Conservation (phyloP, 768 basidiomycete genomes). For the Tulasnella sp. region DNA sequence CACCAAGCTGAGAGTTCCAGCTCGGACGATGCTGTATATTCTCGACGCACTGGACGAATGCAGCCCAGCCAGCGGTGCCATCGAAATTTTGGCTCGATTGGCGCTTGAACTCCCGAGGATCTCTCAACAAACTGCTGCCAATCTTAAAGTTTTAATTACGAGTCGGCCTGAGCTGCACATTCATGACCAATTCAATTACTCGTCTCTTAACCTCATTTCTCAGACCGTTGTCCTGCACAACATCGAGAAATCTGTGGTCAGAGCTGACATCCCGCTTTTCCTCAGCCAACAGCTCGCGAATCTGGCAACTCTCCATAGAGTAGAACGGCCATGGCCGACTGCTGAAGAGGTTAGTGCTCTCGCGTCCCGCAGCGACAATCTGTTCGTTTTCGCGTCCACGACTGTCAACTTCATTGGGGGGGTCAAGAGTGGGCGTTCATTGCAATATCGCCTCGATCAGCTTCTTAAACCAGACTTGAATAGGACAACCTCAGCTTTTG, state of each 20-base stretch:
- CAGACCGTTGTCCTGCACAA: background rate
- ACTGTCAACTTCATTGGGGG: background rate
- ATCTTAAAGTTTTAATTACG: constrained; percentile 34
- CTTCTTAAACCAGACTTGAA: background rate
- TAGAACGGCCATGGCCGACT: background rate
- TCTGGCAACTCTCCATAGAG: background rate
- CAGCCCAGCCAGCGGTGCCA: background rate
- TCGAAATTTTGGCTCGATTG: constrained; percentile 34
- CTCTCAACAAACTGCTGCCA: constrained; percentile 36
- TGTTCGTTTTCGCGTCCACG: background rate
- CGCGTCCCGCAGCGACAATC: background rate
- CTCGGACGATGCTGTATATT: constrained; percentile 36
- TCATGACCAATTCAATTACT: background rate
- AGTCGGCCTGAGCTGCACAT: constrained; percentile 38
- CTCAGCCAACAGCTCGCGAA: background rate
- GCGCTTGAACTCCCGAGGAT: constrained; percentile 31
- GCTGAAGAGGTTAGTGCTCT: background rate
- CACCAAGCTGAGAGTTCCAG: background rate
- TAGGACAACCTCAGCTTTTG: background rate
- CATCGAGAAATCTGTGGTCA: background rate
- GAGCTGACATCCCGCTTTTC: constrained; percentile 22
- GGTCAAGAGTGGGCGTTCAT: background rate
- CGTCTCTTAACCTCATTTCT: background rate
- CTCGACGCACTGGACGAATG: constrained; percentile 45
- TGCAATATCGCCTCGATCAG: background rate